Evolutionary conservation across 23 red algal genomes (phyloP).

Genomic region (Agarophyton chilense): DNA sequence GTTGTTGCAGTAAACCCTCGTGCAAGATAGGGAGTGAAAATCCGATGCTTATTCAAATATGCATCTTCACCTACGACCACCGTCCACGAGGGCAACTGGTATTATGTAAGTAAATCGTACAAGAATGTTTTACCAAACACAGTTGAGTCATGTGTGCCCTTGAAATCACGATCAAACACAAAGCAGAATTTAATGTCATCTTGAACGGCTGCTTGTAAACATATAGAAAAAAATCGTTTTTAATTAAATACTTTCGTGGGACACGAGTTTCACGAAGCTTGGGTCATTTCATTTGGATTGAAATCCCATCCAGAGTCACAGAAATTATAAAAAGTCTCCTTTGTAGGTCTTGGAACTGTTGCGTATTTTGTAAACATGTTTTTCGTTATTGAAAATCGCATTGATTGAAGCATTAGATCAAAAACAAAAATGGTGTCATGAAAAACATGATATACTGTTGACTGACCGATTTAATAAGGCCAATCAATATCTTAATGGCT

Average conservation of each 20-base stretch:
- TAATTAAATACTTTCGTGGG: background rate
- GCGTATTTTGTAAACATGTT: too few relatives aligned
- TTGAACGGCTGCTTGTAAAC: background rate
- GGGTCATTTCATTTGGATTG: too few relatives aligned
- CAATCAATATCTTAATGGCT: too few relatives aligned
- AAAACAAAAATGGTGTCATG: too few relatives aligned
- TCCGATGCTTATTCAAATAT: background rate
- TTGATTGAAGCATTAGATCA: too few relatives aligned
- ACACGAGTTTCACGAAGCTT: too few relatives aligned
- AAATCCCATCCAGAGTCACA: too few relatives aligned
- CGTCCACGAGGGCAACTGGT: background rate
- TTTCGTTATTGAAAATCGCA: too few relatives aligned
- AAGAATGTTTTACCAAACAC: background rate
- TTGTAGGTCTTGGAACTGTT: too few relatives aligned
- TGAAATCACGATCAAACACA: background rate
- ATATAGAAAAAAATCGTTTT: background rate
- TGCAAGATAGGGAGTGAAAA: background rate
- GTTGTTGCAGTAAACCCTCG: background rate
- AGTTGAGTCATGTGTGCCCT: background rate
- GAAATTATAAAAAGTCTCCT: too few relatives aligned
- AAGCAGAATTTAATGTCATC: background rate
- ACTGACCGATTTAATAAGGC: too few relatives aligned
- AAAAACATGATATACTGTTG: too few relatives aligned
- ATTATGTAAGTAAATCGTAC: background rate
- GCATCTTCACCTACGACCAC: background rate